Evolutionary conservation across 2,329 filamentous ascomycete species (phyloP).

Genomic region (Tolypocladium pustulatum): DNA sequence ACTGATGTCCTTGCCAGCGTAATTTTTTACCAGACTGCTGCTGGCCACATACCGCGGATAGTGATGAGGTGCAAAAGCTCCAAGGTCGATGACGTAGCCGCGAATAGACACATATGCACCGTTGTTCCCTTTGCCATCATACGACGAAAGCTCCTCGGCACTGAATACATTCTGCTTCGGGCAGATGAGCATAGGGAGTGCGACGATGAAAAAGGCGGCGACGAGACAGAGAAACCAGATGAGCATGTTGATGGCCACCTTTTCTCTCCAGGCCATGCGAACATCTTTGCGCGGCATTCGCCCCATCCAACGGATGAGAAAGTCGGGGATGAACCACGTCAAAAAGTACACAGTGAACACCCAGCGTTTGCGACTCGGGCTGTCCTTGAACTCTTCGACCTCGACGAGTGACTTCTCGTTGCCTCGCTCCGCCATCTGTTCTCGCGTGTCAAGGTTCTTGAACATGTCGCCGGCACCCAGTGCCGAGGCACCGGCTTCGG

Average conservation of each 20-base stretch:
- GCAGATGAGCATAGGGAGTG: slow-evolving; percentile 81
- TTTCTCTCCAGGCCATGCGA: slow-evolving; percentile 89
- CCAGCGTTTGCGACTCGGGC: slow-evolving; percentile 80
- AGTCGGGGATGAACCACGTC: slow-evolving; percentile 83
- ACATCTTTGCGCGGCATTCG: slow-evolving; percentile 89
- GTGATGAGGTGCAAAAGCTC: slow-evolving; percentile 61
- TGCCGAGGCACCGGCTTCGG: slow-evolving; percentile 85
- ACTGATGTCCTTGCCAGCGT: slow-evolving; percentile 82
- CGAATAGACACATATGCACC: slow-evolving; percentile 70
- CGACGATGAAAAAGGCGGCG: slow-evolving; percentile 80
- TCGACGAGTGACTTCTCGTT: slow-evolving; percentile 86
- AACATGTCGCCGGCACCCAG: slow-evolving; percentile 96
- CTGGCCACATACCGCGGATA: slow-evolving; percentile 51
- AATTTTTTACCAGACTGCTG: slow-evolving; percentile 55
- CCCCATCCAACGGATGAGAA: slow-evolving; percentile 64
- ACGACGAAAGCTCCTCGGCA: slow-evolving; percentile 59
- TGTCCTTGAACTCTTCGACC: slow-evolving; percentile 74
- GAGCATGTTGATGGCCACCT: slow-evolving; percentile 93
- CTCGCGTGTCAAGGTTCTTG: slow-evolving; percentile 85
- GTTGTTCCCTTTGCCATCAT: slow-evolving; percentile 58
- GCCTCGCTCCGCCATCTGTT: slow-evolving; percentile 90
- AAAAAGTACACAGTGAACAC: slow-evolving; percentile 71
- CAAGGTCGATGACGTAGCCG: slow-evolving; percentile 79
- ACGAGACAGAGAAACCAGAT: slow-evolving; percentile 81
- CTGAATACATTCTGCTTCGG: slow-evolving; percentile 86